Conservation (phyloP, 495 filamentous ascomycete genomes). For the Pseudomonodictys pantanalensis region DNA sequence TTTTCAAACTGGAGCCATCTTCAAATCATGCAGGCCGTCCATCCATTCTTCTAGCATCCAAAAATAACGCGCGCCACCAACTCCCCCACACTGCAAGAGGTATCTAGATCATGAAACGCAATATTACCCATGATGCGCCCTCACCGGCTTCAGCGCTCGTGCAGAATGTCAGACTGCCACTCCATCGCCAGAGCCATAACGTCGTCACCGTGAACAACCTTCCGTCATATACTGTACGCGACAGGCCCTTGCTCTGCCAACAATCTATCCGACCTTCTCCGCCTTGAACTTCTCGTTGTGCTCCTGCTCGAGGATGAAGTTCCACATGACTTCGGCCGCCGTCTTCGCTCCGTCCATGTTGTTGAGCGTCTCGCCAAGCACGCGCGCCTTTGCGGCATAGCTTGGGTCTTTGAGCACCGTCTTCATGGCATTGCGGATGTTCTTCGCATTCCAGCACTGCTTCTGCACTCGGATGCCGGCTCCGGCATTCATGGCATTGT, state of each 20-base stretch:
- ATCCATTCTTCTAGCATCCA: no score
- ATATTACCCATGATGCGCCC: no score
- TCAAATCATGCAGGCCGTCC: no score
- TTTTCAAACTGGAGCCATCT: no score
- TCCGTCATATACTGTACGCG: no score
- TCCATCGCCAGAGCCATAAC: no score
- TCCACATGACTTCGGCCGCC: slow-evolving; percentile 21
- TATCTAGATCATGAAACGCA: no score
- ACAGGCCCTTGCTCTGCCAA: background rate
- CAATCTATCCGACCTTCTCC: background rate
- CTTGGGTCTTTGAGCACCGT: slow-evolving; percentile 29
- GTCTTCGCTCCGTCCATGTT: slow-evolving; percentile 19
- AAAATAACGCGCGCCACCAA: no score
- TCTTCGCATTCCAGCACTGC: slow-evolving; percentile 24
- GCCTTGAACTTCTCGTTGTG: background rate
- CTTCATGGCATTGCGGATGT: slow-evolving; percentile 23
- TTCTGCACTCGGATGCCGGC: slow-evolving; percentile 33
- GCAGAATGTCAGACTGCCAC: no score
- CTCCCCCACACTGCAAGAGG: no score
- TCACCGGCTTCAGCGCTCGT: no score
- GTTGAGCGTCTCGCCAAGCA: slow-evolving; percentile 12
- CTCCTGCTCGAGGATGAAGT: slow-evolving; percentile 9
- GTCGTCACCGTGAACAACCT: no score
- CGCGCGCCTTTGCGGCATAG: slow-evolving; percentile 19
- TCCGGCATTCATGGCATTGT: slow-evolving; percentile 35